Base-by-base conservation (phyloP, 768 basidiomycete genomes). In the Brasilioporus rufonigricans region DNA sequence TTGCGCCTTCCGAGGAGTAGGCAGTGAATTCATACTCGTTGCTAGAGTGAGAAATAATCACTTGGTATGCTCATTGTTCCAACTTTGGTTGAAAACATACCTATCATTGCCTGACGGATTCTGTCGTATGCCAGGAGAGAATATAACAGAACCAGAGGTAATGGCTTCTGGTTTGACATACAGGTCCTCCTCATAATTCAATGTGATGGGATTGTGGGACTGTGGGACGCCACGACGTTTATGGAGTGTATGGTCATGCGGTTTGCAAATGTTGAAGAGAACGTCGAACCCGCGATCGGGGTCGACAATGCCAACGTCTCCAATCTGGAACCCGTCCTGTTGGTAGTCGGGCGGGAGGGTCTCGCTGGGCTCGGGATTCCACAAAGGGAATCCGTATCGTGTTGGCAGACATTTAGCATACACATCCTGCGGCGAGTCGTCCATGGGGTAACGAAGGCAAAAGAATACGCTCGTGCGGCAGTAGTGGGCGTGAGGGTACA, bases 61-160 rank as follows among this genome's bases (percentile, higher is more conserved):
- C 9, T n/a, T 10, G 10, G n/a, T 19, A n/a, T 8, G n/a, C 18
- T n/a, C 5, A 1, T n/a, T 19, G 36, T n/a, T 19, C 8, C 18
- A n/a, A 10, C 18, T n/a, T 19, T 38, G 18, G n/a, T 18, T 1
- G n/a, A 38, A 18, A 19, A 56, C 40, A 39, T 66, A 73, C 71
- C 69, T 69, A n/a, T n/a, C n/a, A n/a, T n/a, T n/a, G n/a, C n/a
- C n/a, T n/a, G n/a, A n/a, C n/a, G n/a, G n/a, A n/a, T 5, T 49
- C 44, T 38, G 36, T 8, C 33, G 10, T 11, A 33, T 11, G 33
- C 33, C 12, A 33, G 3, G 3, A 33, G 33, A 33, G 33, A 13
- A 33, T 33, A 33, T 33, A 33, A 29, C 27, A 29, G 33, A 14
- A 11, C 33, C 33, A 33, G 27, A 33, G 33, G 33, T 6, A 4